Conservation (phyloP, 441 rosid species). For the Pelargonium myrrhifolium region DNA sequence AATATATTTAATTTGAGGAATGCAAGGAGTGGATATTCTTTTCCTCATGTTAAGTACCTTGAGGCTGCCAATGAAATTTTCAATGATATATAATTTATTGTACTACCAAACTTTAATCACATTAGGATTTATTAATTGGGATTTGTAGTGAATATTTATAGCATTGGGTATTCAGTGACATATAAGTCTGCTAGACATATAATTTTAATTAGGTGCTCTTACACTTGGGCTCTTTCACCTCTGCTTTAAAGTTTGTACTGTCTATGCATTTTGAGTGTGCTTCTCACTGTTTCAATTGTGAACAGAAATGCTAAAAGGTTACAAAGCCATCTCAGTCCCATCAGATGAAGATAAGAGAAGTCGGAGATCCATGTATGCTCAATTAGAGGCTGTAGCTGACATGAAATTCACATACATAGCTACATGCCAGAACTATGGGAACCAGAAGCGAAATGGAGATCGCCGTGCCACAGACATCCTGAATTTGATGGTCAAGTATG, state of each 20-base stretch:
- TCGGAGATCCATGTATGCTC: constrained; percentile 71
- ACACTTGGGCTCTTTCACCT: constrained; percentile 1
- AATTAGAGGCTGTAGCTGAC: constrained; percentile 89
- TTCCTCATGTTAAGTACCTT: background rate
- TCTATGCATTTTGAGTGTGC: constrained; percentile 7
- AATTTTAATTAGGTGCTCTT: constrained; percentile 10
- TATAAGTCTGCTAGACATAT: background rate
- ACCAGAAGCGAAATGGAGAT: constrained; percentile 88
- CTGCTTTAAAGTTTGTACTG: background rate
- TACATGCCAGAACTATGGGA: constrained; percentile 94
- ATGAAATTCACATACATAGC: constrained; percentile 95
- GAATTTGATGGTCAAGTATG: constrained; percentile 96
- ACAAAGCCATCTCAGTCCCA: constrained; percentile 74
- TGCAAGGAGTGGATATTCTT: background rate
- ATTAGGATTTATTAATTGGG: background rate
- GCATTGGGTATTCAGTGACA: constrained; percentile 1
- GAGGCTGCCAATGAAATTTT: background rate
- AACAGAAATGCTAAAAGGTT: constrained; percentile 89
- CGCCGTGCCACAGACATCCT: constrained; percentile 91
- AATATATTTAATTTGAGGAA: background rate
- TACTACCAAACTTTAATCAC: background rate
- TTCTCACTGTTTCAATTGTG: constrained; percentile 17
- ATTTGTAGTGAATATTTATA: constrained; percentile 11
- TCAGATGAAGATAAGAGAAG: constrained; percentile 87
- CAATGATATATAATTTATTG: background rate